Conservation (phyloP, 805 yeast species). For the Hanseniaspora nectarophila region DNA sequence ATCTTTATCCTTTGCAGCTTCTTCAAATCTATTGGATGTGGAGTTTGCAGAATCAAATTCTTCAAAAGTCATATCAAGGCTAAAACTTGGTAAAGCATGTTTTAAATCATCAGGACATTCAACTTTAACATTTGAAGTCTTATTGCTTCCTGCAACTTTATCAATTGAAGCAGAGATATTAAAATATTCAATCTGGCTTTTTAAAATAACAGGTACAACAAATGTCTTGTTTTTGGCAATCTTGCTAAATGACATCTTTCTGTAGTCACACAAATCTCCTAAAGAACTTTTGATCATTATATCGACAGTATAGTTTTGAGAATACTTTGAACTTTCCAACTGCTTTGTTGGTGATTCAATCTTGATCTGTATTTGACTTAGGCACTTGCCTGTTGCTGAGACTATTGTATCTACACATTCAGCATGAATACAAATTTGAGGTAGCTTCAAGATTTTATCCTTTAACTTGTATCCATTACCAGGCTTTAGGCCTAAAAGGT, state of each 20-base stretch:
- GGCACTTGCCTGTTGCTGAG: neutral
- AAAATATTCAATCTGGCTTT: conserved; percentile 20
- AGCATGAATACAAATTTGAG: conserved; percentile 26
- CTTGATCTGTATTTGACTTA: neutral
- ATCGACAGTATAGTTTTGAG: conserved; percentile 25
- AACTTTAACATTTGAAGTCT: neutral
- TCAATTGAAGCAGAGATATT: conserved; percentile 30
- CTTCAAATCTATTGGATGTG: conserved; percentile 25
- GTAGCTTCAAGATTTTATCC: conserved; percentile 29
- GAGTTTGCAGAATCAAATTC: conserved; percentile 18
- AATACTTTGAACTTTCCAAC: conserved; percentile 13
- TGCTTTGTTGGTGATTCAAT: neutral
- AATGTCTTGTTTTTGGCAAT: conserved; percentile 24
- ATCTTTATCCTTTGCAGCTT: conserved; percentile 20
- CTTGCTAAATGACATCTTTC: conserved; percentile 29
- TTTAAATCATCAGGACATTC: conserved; percentile 15
- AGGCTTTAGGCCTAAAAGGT: conserved; percentile 31
- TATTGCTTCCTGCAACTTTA: conserved; percentile 29
- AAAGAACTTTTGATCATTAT: conserved; percentile 25
- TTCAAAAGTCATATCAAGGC: conserved; percentile 15
- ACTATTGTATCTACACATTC: neutral
- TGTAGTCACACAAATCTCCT: conserved; percentile 36
- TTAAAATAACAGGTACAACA: conserved; percentile 21
- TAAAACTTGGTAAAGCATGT: conserved; percentile 9
- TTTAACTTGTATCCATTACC: conserved; percentile 33